phyloP scores from a whole-genome alignment of 352 stramenopile species.

The Phytophthora hibernalis region DNA sequence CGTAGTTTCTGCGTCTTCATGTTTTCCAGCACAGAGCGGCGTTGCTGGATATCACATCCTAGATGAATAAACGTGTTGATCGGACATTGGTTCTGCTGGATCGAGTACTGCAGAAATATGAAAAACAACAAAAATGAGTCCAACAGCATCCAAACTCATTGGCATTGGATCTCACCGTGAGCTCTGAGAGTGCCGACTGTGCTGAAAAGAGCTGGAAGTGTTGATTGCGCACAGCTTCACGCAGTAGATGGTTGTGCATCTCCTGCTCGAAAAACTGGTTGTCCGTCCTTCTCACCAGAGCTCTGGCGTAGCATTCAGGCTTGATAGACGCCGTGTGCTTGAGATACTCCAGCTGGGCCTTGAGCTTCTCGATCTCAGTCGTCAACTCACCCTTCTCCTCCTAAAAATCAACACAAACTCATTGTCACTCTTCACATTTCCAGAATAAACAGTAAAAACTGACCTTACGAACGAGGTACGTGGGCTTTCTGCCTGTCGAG shows the following conservation, averaged over 20 bases:
- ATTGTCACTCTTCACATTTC: neutral
- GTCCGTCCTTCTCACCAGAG: slow-evolving; percentile 21
- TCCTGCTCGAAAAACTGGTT: slow-evolving; percentile 45
- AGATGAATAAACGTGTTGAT: slow-evolving; percentile 60
- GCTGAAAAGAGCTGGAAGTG: slow-evolving; percentile 51
- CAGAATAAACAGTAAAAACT: neutral
- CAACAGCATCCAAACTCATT: slow-evolving; percentile 1
- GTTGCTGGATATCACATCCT: slow-evolving; percentile 39
- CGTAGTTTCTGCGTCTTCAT: slow-evolving; percentile 58
- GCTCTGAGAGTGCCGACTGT: slow-evolving; percentile 55
- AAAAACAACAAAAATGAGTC: slow-evolving; percentile 1
- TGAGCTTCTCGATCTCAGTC: slow-evolving; percentile 45
- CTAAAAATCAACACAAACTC: slow-evolving; percentile 11
- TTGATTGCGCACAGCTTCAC: slow-evolving; percentile 55
- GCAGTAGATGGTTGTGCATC: slow-evolving; percentile 53
- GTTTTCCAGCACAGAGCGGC: slow-evolving; percentile 43
- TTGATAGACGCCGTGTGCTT: slow-evolving; percentile 25
- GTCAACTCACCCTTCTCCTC: slow-evolving; percentile 53
- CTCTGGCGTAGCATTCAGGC: slow-evolving; percentile 25
- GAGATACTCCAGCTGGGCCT: slow-evolving; percentile 49
- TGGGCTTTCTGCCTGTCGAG: slow-evolving; percentile 42
- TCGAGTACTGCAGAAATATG: slow-evolving; percentile 24
- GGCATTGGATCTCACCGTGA: slow-evolving; percentile 24
- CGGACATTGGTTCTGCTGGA: slow-evolving; percentile 42
- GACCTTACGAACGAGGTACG: slow-evolving; percentile 57